These are phyloP conservation scores for Tinospora cordifolia DNA, from an alignment of 164 flowering plant genomes.

Conservation along the genomic window DNA sequence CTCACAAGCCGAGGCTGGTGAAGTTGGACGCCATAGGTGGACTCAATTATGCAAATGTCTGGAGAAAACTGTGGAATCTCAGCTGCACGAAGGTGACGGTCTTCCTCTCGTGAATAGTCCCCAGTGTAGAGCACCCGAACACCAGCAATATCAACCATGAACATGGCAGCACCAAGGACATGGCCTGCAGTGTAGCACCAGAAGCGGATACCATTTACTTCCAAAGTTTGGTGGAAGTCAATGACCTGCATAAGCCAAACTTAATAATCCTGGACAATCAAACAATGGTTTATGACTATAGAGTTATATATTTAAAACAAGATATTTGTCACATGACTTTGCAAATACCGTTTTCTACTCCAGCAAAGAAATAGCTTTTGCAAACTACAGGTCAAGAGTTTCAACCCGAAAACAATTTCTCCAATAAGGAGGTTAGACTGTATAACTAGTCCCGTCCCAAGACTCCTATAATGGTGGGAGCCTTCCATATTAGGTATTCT, in stretches of 20 bases:
- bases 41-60: constrained; percentile 85
- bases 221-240: constrained; percentile 94
- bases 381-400: too few species aligned
- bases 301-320: not conserved
- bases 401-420: too few species aligned
- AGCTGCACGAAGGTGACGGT: constrained; percentile 94
- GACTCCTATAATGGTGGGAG: too few species aligned
- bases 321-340: not conserved
- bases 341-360: too few species aligned
- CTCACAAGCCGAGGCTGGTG: constrained; percentile 80
- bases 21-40: constrained; percentile 92
- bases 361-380: too few species aligned
- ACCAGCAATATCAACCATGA: constrained; percentile 99
- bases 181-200: constrained; percentile 99
- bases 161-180: constrained; percentile 99
- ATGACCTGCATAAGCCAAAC: constrained; percentile 51
- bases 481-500: too few species aligned
- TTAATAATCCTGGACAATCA: not conserved
- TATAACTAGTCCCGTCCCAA: too few species aligned
- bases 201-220: constrained; percentile 88
- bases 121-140: constrained; percentile 95
- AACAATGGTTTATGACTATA: not conserved
- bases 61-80: constrained; percentile 90
- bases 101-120: constrained; percentile 96
- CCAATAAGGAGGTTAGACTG: too few species aligned